These are phyloP conservation scores for Fusarium dlaminii DNA, from an alignment of 2,329 filamentous ascomycete species.

Conservation along the genomic window DNA sequence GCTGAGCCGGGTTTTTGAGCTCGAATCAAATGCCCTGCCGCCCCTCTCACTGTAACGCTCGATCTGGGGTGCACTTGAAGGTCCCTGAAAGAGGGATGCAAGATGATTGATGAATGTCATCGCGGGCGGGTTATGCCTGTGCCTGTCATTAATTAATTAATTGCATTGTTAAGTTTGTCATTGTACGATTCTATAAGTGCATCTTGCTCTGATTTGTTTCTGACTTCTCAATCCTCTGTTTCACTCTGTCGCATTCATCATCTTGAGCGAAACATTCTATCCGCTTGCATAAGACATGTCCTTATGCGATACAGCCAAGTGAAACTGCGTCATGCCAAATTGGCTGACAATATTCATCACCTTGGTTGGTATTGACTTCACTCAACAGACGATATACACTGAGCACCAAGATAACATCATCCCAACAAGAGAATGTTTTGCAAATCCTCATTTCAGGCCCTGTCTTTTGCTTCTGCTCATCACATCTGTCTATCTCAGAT, in stretches of 20 bases:
- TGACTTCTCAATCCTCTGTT: conserved; percentile 16
- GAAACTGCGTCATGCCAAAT: neutral
- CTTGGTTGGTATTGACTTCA: neutral
- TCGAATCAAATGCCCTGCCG: conserved; percentile 30
- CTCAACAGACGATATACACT: neutral
- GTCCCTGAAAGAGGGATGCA: conserved; percentile 8
- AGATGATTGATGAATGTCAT: neutral
- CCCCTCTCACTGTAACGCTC: conserved; percentile 24
- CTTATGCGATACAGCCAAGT: neutral
- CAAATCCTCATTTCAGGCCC: conserved; percentile 22
- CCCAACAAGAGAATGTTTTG: neutral
- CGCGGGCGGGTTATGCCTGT: neutral
- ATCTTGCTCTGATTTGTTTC: conserved; percentile 11
- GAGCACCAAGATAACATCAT: neutral
- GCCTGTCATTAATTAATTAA: neutral
- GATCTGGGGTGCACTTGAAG: conserved; percentile 15
- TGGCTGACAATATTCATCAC: neutral
- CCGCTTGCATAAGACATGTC: conserved; percentile 10
- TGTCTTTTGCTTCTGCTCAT: conserved; percentile 2
- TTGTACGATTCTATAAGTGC: neutral
- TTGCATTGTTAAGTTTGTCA: neutral
- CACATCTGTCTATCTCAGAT: conserved; percentile 17
- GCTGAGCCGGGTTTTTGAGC: neutral
- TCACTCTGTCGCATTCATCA: conserved; percentile 17
- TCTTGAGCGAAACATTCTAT: neutral